A percentile compares a stretch with the other conserved stretches of the same genome.
Conservation (phyloP, 192 early-diverging fungal genomes). For the Obelidium mucronatum region DNA sequence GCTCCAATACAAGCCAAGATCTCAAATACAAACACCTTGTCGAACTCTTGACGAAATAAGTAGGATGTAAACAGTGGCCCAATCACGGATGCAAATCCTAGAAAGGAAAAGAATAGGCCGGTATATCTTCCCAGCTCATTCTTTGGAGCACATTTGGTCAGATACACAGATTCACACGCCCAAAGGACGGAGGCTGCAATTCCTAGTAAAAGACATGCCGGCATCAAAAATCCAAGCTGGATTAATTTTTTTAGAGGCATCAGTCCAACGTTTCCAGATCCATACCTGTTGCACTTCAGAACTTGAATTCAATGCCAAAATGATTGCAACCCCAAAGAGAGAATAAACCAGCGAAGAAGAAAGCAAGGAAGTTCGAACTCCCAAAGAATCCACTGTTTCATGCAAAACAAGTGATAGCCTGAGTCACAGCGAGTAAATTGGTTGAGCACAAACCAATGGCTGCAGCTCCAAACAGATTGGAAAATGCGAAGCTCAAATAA, state of each 20-base stretch:
- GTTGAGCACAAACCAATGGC: not conserved
- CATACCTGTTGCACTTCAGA: not conserved
- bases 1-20: conserved; percentile 23
- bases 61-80: conserved; percentile 22
- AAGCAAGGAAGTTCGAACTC: not conserved
- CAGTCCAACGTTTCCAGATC: too few species aligned
- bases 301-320: not conserved
- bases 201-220: not conserved
- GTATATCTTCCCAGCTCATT: conserved; percentile 16
- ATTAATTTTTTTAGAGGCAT: too few species aligned
- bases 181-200: not conserved
- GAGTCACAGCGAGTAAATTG: not conserved
- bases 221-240: not conserved
- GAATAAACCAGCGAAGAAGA: not conserved
- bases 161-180: conserved; percentile 13
- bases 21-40: conserved; percentile 23
- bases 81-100: conserved; percentile 4
- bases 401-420: not conserved
- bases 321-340: not conserved
- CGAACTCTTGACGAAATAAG: conserved; percentile 20
- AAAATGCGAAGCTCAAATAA: not conserved
- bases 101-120: conserved; percentile 25
- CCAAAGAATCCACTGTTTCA: not conserved
- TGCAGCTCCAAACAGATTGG: not conserved
- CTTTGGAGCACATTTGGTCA: conserved; percentile 17